Conservation (phyloP, 805 yeast species). For the Tetrapisispora pingtungensis region DNA sequence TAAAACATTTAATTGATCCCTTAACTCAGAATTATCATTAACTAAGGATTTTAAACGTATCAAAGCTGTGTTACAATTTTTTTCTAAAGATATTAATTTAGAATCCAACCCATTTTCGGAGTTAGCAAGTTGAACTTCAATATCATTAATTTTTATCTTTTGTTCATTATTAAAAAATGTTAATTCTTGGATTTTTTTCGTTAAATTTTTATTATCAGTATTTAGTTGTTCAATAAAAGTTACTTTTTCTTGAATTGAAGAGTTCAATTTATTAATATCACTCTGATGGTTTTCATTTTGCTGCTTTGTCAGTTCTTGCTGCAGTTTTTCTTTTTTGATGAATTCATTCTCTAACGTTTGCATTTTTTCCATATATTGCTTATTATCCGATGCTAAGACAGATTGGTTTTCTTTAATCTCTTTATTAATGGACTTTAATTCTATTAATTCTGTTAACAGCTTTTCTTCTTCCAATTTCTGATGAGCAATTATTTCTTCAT, state of each 20-base stretch:
- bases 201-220: constrained; percentile 27
- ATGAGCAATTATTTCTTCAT: constrained; percentile 36
- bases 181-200: constrained; percentile 46
- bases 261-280: constrained; percentile 14
- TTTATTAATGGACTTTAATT: constrained; percentile 12
- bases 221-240: constrained; percentile 19
- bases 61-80: constrained; percentile 29
- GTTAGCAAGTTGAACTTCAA: constrained; percentile 24
- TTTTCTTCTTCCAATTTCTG: constrained; percentile 34
- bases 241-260: constrained; percentile 11
- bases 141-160: constrained; percentile 26
- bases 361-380: constrained; percentile 11
- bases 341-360: constrained; percentile 13
- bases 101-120: constrained; percentile 30
- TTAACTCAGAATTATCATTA: constrained; percentile 37
- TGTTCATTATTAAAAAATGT: constrained; percentile 17
- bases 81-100: constrained; percentile 28
- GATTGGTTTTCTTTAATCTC: constrained; percentile 23
- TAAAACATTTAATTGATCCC: constrained; percentile 31
- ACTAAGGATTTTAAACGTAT: constrained; percentile 31
- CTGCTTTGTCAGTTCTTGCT: constrained; percentile 41
- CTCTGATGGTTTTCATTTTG: constrained; percentile 39
- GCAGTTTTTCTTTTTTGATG: constrained; percentile 6
- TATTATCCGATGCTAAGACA: constrained; percentile 14
- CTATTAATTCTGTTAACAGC: constrained; percentile 18